These are phyloP conservation scores for Crassisporium funariophilum DNA, from an alignment of 768 basidiomycete genomes.

Conservation along the genomic window DNA sequence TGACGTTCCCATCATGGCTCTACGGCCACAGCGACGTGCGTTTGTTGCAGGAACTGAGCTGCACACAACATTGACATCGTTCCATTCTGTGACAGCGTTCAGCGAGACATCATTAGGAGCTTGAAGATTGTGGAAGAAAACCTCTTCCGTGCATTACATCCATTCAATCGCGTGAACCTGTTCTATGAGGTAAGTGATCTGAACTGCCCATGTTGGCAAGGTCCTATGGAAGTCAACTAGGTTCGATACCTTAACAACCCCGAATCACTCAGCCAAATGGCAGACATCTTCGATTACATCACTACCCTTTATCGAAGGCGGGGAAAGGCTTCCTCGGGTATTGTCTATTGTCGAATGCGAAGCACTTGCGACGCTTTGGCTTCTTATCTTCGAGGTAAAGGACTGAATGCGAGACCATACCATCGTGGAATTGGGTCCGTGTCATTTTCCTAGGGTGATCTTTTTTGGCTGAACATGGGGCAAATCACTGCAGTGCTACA, in stretches of 20 bases:
- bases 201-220: too few relatives aligned
- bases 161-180: slow-evolving; percentile 79
- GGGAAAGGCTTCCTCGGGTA: slow-evolving; percentile 63
- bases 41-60: slow-evolving; percentile 5
- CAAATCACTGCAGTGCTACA: slow-evolving; percentile 34
- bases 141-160: slow-evolving; percentile 68
- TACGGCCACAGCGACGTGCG: slow-evolving; percentile 77
- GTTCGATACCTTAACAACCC: slow-evolving; percentile 64
- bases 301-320: slow-evolving; percentile 59
- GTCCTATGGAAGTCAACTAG: too few relatives aligned
- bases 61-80: too few relatives aligned
- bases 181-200: slow-evolving; percentile 68
- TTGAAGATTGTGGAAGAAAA: slow-evolving; percentile 59
- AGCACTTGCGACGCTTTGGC: slow-evolving; percentile 70
- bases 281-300: slow-evolving; percentile 69
- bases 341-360: slow-evolving; percentile 77
- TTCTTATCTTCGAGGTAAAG: slow-evolving; percentile 62
- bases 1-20: slow-evolving; percentile 81
- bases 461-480: not conserved
- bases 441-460: slow-evolving; percentile 14
- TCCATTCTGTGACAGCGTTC: slow-evolving; percentile 64
- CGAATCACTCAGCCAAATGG: slow-evolving; percentile 56
- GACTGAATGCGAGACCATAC: slow-evolving; percentile 70
- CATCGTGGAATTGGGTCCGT: slow-evolving; percentile 76
- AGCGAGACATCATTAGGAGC: slow-evolving; percentile 68